phyloP scores from a whole-genome alignment of 371 early-diverging fungal species.

The Rhizopus microsporus region DNA sequence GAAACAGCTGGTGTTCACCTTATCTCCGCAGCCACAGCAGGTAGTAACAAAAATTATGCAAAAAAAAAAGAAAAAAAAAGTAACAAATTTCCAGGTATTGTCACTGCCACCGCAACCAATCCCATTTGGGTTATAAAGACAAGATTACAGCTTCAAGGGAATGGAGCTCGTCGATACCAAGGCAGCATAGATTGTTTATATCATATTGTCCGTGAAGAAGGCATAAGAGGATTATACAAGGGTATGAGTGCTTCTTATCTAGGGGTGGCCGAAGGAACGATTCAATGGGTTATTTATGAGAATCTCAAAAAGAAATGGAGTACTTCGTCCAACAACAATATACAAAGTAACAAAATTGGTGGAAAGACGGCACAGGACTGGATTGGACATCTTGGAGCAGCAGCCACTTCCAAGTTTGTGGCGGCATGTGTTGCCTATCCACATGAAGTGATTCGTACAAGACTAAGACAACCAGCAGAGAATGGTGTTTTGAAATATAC shows the following conservation, averaged over 20 bases:
- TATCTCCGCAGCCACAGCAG: slow-evolving; percentile 83
- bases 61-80: neutral
- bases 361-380: slow-evolving; percentile 51
- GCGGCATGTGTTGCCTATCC: slow-evolving; percentile 89
- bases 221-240: slow-evolving; percentile 81
- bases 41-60: slow-evolving; percentile 31
- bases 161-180: slow-evolving; percentile 55
- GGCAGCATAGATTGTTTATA: slow-evolving; percentile 78
- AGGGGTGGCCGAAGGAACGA: slow-evolving; percentile 84
- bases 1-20: slow-evolving; percentile 86
- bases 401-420: slow-evolving; percentile 85
- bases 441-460: slow-evolving; percentile 79
- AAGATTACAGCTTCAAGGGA: slow-evolving; percentile 85
- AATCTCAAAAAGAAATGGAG: slow-evolving; percentile 69
- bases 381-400: slow-evolving; percentile 81
- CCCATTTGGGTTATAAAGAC: slow-evolving; percentile 98
- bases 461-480: slow-evolving; percentile 83
- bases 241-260: slow-evolving; percentile 91
- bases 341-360: slow-evolving; percentile 23
- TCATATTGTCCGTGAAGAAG: slow-evolving; percentile 76
- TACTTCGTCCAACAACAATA: slow-evolving; percentile 6
- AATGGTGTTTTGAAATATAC: slow-evolving; percentile 69
- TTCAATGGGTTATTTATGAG: slow-evolving; percentile 96
- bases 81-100: slow-evolving; percentile 38
- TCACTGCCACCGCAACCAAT: slow-evolving; percentile 83